Conservation (phyloP, 345 rosid genomes). For the Boechera retrofracta region DNA sequence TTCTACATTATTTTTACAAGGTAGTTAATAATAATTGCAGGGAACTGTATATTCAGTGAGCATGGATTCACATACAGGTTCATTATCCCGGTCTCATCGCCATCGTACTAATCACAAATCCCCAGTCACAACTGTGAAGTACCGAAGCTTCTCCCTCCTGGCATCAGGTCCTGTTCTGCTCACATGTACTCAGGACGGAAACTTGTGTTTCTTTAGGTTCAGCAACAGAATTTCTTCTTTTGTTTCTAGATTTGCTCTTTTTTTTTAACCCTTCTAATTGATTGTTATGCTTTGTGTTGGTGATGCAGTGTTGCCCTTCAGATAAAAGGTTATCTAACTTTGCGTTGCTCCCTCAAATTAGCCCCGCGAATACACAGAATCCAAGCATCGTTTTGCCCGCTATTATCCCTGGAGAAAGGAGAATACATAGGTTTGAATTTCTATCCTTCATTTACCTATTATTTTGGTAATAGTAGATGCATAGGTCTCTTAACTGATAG, state of each 20-base stretch:
- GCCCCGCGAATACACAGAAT: slow-evolving; percentile 70
- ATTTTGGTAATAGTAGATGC: neutral
- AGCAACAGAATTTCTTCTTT: slow-evolving; percentile 2
- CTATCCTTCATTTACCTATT: neutral
- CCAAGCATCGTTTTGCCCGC: slow-evolving; percentile 87
- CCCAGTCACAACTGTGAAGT: slow-evolving; percentile 84
- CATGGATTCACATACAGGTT: slow-evolving; percentile 81
- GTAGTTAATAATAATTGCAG: slow-evolving; percentile 48
- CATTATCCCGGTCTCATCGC: slow-evolving; percentile 81
- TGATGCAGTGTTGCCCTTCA: slow-evolving; percentile 80
- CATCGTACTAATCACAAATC: slow-evolving; percentile 69
- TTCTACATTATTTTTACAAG: neutral
- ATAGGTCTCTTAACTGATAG: slow-evolving; percentile 4
- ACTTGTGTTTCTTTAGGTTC: slow-evolving; percentile 88
- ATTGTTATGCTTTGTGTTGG: slow-evolving; percentile 27
- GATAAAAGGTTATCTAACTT: slow-evolving; percentile 79
- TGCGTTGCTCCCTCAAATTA: slow-evolving; percentile 86
- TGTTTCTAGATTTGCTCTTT: neutral
- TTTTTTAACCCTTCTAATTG: neutral
- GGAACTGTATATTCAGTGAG: slow-evolving; percentile 80
- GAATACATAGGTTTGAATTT: slow-evolving; percentile 76
- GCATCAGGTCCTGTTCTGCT: slow-evolving; percentile 91
- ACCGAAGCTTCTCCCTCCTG: slow-evolving; percentile 89
- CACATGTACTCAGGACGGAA: slow-evolving; percentile 90
- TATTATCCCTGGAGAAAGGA: slow-evolving; percentile 90